Evolutionary conservation across 306 rosid species (phyloP), one percentile per base, ranked within the genome.

Genomic region (Malus orientalis): DNA sequence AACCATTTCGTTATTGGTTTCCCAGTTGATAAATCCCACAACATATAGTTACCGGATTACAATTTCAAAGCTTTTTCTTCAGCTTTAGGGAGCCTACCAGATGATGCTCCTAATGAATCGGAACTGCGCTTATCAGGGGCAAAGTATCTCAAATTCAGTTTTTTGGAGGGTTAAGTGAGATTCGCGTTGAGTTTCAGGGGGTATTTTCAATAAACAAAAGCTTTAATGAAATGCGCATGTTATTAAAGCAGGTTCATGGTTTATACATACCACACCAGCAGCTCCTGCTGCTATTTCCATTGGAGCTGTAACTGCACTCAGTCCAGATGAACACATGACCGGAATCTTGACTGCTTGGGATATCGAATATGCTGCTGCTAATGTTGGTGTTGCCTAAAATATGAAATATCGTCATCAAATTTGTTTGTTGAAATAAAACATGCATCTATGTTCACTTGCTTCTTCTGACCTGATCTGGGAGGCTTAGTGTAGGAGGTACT

Each of bases 201-300:
- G 54, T 16, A 4, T 12, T 47, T 12, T 49, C 19, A 49, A 14
- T 16, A 47, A 13, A 0, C 15, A 5, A 33, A 47, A 47, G 53
- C 59, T n/a, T 75, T 19, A 20, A 5, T 40, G 10, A n/a, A 5
- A 11, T 38, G 1, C 40, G 30, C 71, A 8, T 54, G 8, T 33
- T 25, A 2, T 18, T n/a, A 29, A 57, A 57, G 25, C 62, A 9
- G 23, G 20, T 11, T 60, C 54, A 42, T 54, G 0, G 69, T 73
- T 6, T 36, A 36, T 54, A 11, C 93, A 27, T 88, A 94, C 96
- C 91, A 94, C 98, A 29, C 98, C 98, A 9, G 98, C 82, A 42
- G 98, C 97, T 67, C 98, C 98, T 11, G 95, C 96, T 33, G 95
- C 75, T 82, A 94, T 87, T 79, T 97, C 98, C 98, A 94, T 87